A percentile compares a stretch with the other conserved stretches of the same genome.
Evolutionary conservation across 352 stramenopile genomes (phyloP).

Genomic region (Globisporangium paddicum): DNA sequence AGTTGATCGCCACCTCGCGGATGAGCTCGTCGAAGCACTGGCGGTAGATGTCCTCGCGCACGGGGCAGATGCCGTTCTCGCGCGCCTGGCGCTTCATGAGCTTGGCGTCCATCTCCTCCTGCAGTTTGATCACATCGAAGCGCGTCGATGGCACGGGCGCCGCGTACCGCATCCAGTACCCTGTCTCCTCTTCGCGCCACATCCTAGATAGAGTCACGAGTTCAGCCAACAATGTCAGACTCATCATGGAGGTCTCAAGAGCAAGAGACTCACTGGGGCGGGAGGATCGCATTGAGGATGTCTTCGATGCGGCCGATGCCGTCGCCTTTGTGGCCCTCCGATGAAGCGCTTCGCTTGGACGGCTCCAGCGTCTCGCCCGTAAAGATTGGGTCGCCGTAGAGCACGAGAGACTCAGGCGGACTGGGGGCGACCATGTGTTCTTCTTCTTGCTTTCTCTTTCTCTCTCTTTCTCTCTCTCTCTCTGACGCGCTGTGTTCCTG

Average conservation of each 20-base stretch:
- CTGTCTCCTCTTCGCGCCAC: slow-evolving; percentile 74
- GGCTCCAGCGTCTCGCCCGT: slow-evolving; percentile 73
- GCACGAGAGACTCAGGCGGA: slow-evolving; percentile 85
- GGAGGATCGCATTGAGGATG: slow-evolving; percentile 69
- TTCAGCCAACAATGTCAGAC: not conserved
- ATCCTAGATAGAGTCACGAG: slow-evolving; percentile 37
- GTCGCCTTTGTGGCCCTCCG: slow-evolving; percentile 32
- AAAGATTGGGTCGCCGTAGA: slow-evolving; percentile 89
- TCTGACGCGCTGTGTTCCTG: not conserved
- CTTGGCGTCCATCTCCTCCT: slow-evolving; percentile 87
- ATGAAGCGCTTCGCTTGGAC: slow-evolving; percentile 35
- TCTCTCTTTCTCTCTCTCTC: not conserved
- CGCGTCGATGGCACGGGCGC: slow-evolving; percentile 88
- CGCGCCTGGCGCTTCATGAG: slow-evolving; percentile 88
- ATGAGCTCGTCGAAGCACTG: slow-evolving; percentile 94
- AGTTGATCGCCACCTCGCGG: slow-evolving; percentile 90
- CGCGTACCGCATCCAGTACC: slow-evolving; percentile 91
- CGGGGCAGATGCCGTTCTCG: slow-evolving; percentile 91
- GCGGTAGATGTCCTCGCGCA: slow-evolving; percentile 92
- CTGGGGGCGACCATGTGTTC: slow-evolving; percentile 46
- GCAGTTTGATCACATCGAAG: slow-evolving; percentile 91
- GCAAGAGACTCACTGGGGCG: slow-evolving; percentile 56
- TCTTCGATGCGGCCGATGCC: slow-evolving; percentile 67
- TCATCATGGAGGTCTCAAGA: not conserved
- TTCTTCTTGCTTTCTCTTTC: no score